Conservation (phyloP, 176 grass and related monocot species). For the Lolium multiflorum region DNA sequence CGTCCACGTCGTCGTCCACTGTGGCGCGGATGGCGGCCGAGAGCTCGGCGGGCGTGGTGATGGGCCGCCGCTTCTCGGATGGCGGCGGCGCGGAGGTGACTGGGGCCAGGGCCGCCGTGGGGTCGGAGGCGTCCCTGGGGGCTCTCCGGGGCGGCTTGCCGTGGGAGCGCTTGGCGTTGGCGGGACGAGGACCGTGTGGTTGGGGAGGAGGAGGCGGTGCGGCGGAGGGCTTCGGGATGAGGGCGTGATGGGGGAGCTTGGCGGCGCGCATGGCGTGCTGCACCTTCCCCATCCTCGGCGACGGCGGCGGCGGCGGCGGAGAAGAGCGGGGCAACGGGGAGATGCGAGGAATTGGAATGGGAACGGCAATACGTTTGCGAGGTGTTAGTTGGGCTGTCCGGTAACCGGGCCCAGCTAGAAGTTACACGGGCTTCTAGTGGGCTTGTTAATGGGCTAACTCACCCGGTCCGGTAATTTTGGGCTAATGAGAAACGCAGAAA, state of each 20-base stretch:
- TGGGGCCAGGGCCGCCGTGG: background rate
- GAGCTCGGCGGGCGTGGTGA: conserved; percentile 44
- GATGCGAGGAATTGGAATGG: background rate
- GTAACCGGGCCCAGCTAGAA: background rate
- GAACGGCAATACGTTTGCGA: background rate
- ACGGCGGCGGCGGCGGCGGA: background rate
- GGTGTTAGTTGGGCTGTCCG: background rate
- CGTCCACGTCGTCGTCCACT: conserved; percentile 49
- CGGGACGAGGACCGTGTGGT: background rate
- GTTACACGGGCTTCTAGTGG: background rate
- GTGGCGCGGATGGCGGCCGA: conserved; percentile 44
- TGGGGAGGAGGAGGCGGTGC: background rate
- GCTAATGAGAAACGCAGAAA: too few relatives aligned
- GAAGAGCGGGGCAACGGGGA: background rate
- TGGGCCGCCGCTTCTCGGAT: conserved; percentile 23
- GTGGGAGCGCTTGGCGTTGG: background rate
- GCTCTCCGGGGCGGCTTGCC: conserved; percentile 12
- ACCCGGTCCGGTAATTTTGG: too few relatives aligned
- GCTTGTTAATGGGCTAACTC: too few relatives aligned
- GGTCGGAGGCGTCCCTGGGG: background rate
- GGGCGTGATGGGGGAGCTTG: conserved; percentile 46
- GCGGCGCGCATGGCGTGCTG: conserved; percentile 66
- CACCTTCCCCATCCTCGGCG: conserved; percentile 60
- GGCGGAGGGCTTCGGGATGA: conserved; percentile 35
- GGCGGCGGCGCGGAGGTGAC: background rate